Percentiles rank a stretch among this genome's conserved stretches.
phyloP scores from a whole-genome alignment of 2,329 filamentous ascomycete species.

The Simplicillium aogashimaense region DNA sequence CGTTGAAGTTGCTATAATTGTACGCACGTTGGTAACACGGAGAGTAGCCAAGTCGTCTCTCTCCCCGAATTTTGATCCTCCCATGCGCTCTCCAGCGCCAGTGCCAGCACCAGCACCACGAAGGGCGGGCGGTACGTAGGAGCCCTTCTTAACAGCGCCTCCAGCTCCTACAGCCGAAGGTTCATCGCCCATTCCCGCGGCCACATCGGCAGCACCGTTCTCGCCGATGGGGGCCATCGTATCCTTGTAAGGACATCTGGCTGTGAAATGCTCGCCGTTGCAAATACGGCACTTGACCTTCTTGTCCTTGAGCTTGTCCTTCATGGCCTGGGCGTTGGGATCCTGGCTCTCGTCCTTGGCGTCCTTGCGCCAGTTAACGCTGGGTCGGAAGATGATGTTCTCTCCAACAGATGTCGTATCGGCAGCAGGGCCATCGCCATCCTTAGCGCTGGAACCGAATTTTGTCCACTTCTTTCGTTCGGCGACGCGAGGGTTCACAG shows the following conservation, averaged over 20 bases:
- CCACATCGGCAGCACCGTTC: constrained; percentile 41
- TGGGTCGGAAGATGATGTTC: constrained; percentile 95
- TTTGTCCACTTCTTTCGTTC: constrained; percentile 90
- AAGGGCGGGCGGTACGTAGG: constrained; percentile 90
- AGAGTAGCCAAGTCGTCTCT: constrained; percentile 93
- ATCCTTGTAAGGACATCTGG: constrained; percentile 98
- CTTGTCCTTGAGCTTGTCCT: constrained; percentile 90
- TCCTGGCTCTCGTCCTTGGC: constrained; percentile 72
- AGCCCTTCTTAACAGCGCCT: constrained; percentile 57
- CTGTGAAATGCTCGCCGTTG: constrained; percentile 97
- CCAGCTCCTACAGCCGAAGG: constrained; percentile 30
- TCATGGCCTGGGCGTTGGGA: constrained; percentile 62
- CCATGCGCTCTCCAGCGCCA: constrained; percentile 70
- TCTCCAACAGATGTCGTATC: constrained; percentile 92
- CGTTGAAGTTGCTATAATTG: constrained; percentile 3
- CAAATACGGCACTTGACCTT: constrained; percentile 99
- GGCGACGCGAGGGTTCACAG: constrained; percentile 92
- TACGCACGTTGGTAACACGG: constrained; percentile 89
- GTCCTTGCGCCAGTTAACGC: constrained; percentile 86
- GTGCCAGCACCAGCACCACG: constrained; percentile 55
- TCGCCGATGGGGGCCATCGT: constrained; percentile 87
- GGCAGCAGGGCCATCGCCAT: constrained; percentile 68
- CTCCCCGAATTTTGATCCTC: constrained; percentile 73
- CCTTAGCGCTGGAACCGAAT: constrained; percentile 84
- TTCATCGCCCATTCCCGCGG: constrained; percentile 45